Evolutionary conservation across 345 rosid species (phyloP).

Genomic region (Trapa incisa): DNA sequence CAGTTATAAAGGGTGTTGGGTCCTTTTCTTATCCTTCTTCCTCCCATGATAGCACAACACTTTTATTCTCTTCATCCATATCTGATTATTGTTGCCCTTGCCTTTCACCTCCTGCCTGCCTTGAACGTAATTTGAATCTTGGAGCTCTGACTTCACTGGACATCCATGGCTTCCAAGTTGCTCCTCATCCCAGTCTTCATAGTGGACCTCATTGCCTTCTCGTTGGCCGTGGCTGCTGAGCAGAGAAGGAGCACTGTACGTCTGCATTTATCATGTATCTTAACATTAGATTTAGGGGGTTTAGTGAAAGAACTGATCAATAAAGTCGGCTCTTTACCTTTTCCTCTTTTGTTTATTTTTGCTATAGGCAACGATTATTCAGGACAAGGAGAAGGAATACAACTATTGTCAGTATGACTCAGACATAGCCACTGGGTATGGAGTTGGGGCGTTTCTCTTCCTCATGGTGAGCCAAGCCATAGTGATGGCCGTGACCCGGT

Average conservation of each 20-base stretch:
- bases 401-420: constrained; percentile 70
- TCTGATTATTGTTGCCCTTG: neutral
- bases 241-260: constrained; percentile 93
- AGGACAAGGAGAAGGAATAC: constrained; percentile 38
- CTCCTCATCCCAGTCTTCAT: constrained; percentile 50
- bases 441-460: constrained; percentile 73
- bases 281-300: neutral
- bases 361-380: constrained; percentile 41
- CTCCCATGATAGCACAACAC: neutral
- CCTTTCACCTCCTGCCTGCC: neutral
- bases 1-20: neutral
- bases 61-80: neutral
- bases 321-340: neutral
- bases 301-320: neutral
- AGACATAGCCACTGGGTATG: constrained; percentile 75
- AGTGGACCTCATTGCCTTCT: constrained; percentile 78
- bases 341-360: constrained; percentile 3
- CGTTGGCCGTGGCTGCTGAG: constrained; percentile 91
- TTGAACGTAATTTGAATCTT: neutral
- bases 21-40: neutral
- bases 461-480: constrained; percentile 59
- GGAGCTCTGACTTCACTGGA: constrained; percentile 12
- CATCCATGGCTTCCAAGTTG: constrained; percentile 69
- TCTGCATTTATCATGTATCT: neutral
- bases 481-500: constrained; percentile 76